Conservation (phyloP, 192 early-diverging fungal species). For the Linnemannia exigua region DNA sequence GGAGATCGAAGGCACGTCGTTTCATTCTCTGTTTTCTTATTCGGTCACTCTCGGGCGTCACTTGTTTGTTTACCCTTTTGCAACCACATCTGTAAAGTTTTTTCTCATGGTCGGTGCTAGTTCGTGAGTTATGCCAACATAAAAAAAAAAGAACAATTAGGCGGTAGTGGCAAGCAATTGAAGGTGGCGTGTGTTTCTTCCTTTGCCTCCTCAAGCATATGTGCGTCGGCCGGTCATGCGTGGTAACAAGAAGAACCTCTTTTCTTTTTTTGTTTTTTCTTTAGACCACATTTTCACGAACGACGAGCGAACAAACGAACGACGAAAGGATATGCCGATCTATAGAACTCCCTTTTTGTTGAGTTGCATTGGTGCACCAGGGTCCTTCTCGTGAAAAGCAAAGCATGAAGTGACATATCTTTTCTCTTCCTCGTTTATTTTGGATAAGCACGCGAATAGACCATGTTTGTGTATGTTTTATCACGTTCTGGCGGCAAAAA, state of each 20-base stretch:
- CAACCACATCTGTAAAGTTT: not conserved
- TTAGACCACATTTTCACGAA: not conserved
- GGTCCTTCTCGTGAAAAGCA: not conserved
- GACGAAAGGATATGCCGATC: no score
- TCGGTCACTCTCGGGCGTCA: not conserved
- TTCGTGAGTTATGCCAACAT: not conserved
- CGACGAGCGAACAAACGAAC: no score
- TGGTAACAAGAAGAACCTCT: not conserved
- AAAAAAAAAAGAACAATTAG: not conserved
- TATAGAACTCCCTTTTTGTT: not conserved
- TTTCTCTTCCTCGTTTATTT: not conserved
- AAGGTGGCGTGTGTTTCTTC: not conserved
- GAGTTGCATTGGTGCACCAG: not conserved
- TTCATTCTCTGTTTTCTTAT: not conserved
- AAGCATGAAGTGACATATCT: not conserved
- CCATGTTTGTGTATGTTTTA: slow-evolving; percentile 1
- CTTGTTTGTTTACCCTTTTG: not conserved
- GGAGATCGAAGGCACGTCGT: not conserved
- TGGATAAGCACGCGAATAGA: slow-evolving; percentile 9
- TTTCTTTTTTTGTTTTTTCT: not conserved
- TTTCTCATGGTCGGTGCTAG: not conserved
- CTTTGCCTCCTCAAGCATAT: not conserved
- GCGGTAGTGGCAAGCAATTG: not conserved
- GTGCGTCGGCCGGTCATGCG: not conserved
- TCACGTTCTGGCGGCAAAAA: slow-evolving; percentile 3